These are phyloP conservation scores for Thuja plicata DNA, from an alignment of 83 land plant species.

Conservation along the genomic window DNA sequence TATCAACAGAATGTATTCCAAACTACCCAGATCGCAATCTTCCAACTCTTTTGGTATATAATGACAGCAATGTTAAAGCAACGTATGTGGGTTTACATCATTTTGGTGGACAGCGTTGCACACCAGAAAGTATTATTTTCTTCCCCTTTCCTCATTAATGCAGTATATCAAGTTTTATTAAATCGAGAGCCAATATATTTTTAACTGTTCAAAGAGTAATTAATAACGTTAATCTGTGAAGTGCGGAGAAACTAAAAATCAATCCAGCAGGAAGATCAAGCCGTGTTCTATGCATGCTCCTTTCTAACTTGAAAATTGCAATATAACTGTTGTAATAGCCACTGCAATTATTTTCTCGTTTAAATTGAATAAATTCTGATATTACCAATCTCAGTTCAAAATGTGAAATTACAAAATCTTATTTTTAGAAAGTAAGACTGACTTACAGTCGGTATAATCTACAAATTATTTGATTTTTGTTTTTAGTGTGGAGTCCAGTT, in stretches of 20 bases:
- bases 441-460: neutral
- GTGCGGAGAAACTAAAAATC: neutral
- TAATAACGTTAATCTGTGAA: neutral
- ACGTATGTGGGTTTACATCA: slow-evolving; percentile 78
- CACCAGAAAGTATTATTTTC: slow-evolving; percentile 79
- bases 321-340: neutral
- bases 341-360: no score
- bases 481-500: neutral
- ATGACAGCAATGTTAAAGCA: slow-evolving; percentile 81
- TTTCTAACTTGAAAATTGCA: neutral
- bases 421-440: neutral
- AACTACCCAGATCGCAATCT: slow-evolving; percentile 93
- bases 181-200: neutral
- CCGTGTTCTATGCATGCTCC: neutral
- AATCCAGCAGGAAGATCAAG: neutral
- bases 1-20: slow-evolving; percentile 95
- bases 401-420: neutral
- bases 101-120: slow-evolving; percentile 79
- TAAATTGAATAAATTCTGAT: no score
- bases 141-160: neutral
- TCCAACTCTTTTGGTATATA: slow-evolving; percentile 88
- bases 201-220: neutral
- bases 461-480: neutral
- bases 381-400: neutral
- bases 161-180: neutral